These are phyloP conservation scores for Petrea volubilis DNA, from an alignment of 257 asterid genomes.

Conservation along the genomic window DNA sequence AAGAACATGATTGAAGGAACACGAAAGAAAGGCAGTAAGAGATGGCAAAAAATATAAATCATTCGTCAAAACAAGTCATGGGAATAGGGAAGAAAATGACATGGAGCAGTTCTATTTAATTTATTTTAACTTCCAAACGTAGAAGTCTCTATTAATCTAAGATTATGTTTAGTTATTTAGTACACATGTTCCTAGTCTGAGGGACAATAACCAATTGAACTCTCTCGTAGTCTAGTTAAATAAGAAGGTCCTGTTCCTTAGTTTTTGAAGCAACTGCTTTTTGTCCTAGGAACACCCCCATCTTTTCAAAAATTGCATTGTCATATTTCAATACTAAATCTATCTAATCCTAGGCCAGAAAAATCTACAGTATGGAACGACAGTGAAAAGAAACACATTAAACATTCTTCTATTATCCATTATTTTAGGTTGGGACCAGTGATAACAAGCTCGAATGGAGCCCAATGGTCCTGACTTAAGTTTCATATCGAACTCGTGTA, in stretches of 20 bases:
- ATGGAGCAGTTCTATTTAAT: background rate
- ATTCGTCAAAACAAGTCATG: background rate
- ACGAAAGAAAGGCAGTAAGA: background rate
- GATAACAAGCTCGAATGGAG: background rate
- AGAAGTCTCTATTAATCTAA: background rate
- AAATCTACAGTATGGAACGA: background rate
- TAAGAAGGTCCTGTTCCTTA: background rate
- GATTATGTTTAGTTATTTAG: background rate
- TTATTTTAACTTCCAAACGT: background rate
- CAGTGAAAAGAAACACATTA: background rate
- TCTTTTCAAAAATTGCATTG: background rate
- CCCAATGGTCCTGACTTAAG: background rate
- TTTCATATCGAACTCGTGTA: slow-evolving; percentile 5
- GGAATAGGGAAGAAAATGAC: background rate
- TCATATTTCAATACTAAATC: background rate
- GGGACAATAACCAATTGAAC: slow-evolving; percentile 1
- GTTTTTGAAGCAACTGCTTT: background rate
- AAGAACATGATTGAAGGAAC: background rate
- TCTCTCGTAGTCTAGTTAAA: background rate
- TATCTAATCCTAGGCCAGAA: background rate
- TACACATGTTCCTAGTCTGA: background rate
- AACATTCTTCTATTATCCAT: background rate
- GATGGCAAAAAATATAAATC: background rate
- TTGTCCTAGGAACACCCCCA: background rate
- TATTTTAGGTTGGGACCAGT: background rate